Conservation (phyloP, 1,139 yeast species). For the Lodderomyces theae region DNA sequence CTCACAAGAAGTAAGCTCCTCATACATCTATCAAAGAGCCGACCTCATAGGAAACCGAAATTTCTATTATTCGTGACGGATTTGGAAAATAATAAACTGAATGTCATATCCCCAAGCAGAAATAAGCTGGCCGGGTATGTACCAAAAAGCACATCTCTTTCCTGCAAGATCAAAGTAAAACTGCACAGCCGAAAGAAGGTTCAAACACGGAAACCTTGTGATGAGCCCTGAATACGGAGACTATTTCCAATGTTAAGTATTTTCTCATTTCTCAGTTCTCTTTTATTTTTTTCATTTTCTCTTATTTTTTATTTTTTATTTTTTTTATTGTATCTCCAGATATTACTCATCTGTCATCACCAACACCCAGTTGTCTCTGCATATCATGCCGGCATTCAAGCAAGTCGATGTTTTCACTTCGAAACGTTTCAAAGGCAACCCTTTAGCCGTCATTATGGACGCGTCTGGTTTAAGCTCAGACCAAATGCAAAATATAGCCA, state of each 20-base stretch:
- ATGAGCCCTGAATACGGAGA: neutral
- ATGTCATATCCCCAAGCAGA: neutral
- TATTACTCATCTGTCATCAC: neutral
- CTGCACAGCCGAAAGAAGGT: neutral
- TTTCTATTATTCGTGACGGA: neutral
- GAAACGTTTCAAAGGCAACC: conserved; percentile 46
- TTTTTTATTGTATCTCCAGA: neutral
- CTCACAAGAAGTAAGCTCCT: too few relatives aligned
- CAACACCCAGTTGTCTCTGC: neutral
- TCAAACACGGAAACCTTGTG: neutral
- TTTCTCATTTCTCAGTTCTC: too few relatives aligned
- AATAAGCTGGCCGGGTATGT: neutral
- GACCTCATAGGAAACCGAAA: too few relatives aligned
- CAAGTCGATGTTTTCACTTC: conserved; percentile 53
- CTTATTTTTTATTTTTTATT: neutral
- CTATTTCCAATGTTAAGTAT: too few relatives aligned
- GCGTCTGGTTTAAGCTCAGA: conserved; percentile 29
- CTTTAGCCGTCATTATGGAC: conserved; percentile 51
- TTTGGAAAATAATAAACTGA: neutral
- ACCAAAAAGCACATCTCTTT: neutral
- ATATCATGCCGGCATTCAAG: conserved; percentile 26
- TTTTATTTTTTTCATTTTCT: neutral
- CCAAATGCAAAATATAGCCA: conserved; percentile 46
- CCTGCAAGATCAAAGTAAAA: neutral
- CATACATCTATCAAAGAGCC: too few relatives aligned